These are phyloP conservation scores for Sordariomycetes sp. DNA, from an alignment of 2,329 filamentous ascomycete species.

Conservation along the genomic window DNA sequence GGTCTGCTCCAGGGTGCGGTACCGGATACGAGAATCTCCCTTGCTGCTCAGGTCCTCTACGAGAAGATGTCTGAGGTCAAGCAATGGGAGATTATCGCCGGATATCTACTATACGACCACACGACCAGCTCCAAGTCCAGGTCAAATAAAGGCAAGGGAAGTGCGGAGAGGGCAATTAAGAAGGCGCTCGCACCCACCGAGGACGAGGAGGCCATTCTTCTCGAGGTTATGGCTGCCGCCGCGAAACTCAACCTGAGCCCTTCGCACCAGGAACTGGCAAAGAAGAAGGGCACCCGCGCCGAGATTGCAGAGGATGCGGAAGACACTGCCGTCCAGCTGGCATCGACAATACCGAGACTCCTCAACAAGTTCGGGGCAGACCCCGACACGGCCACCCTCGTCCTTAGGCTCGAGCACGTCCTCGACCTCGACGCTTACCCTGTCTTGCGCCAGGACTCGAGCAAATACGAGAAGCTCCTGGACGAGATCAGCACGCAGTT, in stretches of 20 bases:
- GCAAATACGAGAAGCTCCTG: conserved; percentile 67
- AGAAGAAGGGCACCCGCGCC: conserved; percentile 41
- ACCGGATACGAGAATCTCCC: conserved; percentile 70
- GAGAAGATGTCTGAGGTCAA: conserved; percentile 71
- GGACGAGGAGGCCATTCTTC: conserved; percentile 71
- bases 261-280: conserved; percentile 52
- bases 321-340: conserved; percentile 66
- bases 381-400: conserved; percentile 73
- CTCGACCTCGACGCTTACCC: conserved; percentile 83
- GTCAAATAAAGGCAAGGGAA: conserved; percentile 36
- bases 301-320: conserved; percentile 66
- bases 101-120: conserved; percentile 88
- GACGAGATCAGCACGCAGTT: conserved; percentile 94
- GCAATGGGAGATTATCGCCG: conserved; percentile 80
- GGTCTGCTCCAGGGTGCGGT: conserved; percentile 51
- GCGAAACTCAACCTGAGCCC: conserved; percentile 65
- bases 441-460: conserved; percentile 76
- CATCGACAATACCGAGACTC: conserved; percentile 69
- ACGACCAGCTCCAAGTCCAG: conserved; percentile 47
- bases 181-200: conserved; percentile 62
- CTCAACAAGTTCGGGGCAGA: conserved; percentile 91
- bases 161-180: conserved; percentile 55
- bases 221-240: conserved; percentile 77
- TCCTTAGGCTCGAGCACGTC: conserved; percentile 75
- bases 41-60: conserved; percentile 78